Percentiles rank a stretch among this genome's conserved stretches.
phyloP scores from a whole-genome alignment of 2,329 filamentous ascomycete genomes.

The Penicillium thymicola region DNA sequence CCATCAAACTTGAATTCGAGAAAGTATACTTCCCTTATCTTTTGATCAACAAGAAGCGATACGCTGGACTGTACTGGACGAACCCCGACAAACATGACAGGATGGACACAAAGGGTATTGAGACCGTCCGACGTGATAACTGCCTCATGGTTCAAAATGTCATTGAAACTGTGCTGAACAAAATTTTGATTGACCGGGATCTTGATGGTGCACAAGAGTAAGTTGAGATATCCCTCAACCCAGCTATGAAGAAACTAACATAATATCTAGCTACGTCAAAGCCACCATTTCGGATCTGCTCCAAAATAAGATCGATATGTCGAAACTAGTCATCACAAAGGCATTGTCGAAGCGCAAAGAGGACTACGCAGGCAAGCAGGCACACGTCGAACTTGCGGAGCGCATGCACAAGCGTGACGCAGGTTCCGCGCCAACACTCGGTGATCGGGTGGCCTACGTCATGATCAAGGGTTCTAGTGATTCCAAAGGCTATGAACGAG shows the following conservation, averaged over 20 bases:
- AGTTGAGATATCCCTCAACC: slow-evolving; percentile 38
- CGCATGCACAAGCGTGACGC: slow-evolving; percentile 97
- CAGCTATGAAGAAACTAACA: slow-evolving; percentile 37
- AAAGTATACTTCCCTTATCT: slow-evolving; percentile 98
- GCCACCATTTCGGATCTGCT: slow-evolving; percentile 90
- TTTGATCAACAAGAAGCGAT: slow-evolving; percentile 99
- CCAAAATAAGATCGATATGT: slow-evolving; percentile 98
- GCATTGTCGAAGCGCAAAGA: slow-evolving; percentile 72
- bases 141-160: slow-evolving; percentile 93
- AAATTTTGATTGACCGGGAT: slow-evolving; percentile 92
- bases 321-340: slow-evolving; percentile 98
- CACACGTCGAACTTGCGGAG: slow-evolving; percentile 90
- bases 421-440: slow-evolving; percentile 85
- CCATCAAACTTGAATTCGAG: slow-evolving; percentile 98
- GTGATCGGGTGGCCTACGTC: slow-evolving; percentile 96
- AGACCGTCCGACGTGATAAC: slow-evolving; percentile 95
- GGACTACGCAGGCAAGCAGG: slow-evolving; percentile 87
- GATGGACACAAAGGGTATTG: slow-evolving; percentile 99
- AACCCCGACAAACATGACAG: slow-evolving; percentile 94
- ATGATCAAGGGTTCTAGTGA: slow-evolving; percentile 89
- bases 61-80: slow-evolving; percentile 97
- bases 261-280: slow-evolving; percentile 75
- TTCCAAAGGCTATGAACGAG: slow-evolving; percentile 94
- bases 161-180: slow-evolving; percentile 92
- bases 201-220: slow-evolving; percentile 89